These are phyloP conservation scores for Spathaspora boniae DNA, from an alignment of 805 yeast species.

Conservation along the genomic window DNA sequence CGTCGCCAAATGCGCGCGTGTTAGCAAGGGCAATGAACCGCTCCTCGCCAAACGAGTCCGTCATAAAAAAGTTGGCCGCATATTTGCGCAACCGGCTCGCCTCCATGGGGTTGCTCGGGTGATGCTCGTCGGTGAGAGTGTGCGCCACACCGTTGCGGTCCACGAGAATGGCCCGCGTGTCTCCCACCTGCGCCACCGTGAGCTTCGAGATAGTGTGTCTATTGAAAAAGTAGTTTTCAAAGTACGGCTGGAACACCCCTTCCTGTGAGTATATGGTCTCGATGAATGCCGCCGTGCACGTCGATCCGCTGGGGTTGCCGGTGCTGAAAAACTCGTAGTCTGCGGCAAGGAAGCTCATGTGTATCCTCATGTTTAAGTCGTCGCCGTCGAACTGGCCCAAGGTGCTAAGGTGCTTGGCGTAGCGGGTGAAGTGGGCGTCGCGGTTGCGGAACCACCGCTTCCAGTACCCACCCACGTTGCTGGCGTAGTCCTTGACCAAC, in stretches of 20 bases:
- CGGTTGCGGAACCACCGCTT: constrained; percentile 59
- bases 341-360: constrained; percentile 60
- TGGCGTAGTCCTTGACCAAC: constrained; percentile 52
- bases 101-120: constrained; percentile 81
- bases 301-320: constrained; percentile 56
- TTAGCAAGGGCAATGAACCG: constrained; percentile 81
- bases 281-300: constrained; percentile 64
- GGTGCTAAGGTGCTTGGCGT: constrained; percentile 14
- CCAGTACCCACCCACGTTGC: constrained; percentile 83
- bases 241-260: constrained; percentile 26
- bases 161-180: constrained; percentile 81
- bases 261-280: constrained; percentile 42
- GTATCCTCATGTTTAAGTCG: constrained; percentile 59
- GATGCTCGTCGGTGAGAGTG: constrained; percentile 75
- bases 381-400: constrained; percentile 31
- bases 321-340: constrained; percentile 56
- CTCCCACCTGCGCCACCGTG: constrained; percentile 88
- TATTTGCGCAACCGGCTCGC: constrained; percentile 64
- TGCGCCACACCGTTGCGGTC: constrained; percentile 80
- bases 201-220: constrained; percentile 64
- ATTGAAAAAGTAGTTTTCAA: constrained; percentile 53
- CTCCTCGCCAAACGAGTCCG: constrained; percentile 92
- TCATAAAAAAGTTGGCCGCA: constrained; percentile 59
- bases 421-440: constrained; percentile 24
- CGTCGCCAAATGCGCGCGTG: constrained; percentile 92